These are phyloP conservation scores for Sodiomyces alkalinus DNA, from an alignment of 2,329 filamentous ascomycete genomes.

Conservation along the genomic window DNA sequence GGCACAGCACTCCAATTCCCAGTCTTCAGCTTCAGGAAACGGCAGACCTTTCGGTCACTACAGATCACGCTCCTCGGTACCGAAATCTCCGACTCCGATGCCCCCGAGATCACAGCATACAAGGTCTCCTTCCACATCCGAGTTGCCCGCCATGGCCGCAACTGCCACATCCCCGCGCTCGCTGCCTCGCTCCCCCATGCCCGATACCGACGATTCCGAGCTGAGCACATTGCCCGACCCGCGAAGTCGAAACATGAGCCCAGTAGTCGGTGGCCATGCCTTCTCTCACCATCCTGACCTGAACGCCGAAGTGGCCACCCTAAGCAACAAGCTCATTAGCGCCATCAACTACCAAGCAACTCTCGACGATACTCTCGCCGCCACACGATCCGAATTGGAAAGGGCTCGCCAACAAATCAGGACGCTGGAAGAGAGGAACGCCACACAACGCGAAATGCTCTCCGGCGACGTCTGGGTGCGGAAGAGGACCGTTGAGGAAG, in stretches of 20 bases:
- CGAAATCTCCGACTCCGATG: constrained; percentile 20
- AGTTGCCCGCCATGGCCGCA: constrained; percentile 22
- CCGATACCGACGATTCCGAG: constrained; percentile 39
- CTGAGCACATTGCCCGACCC: constrained; percentile 58
- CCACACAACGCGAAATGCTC: constrained; percentile 57
- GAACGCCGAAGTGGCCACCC: constrained; percentile 63
- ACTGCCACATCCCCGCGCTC: constrained; percentile 16
- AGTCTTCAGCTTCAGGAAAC: constrained; percentile 10
- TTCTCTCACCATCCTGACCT: constrained; percentile 36
- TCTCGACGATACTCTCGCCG: constrained; percentile 75
- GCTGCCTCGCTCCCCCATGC: constrained; percentile 22
- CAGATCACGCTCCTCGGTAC: constrained; percentile 37
- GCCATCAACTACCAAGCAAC: constrained; percentile 93
- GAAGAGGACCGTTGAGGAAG: constrained; percentile 58
- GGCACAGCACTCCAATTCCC: constrained; percentile 26
- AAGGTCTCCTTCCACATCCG: constrained; percentile 21
- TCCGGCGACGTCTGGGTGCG: constrained; percentile 61
- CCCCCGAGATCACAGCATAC: constrained; percentile 20
- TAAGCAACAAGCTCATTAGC: constrained; percentile 92
- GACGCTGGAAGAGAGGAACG: constrained; percentile 49
- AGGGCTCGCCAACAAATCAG: constrained; percentile 50
- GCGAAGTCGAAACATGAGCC: constrained; percentile 35
- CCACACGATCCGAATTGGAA: constrained; percentile 72
- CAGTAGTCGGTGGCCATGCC: constrained; percentile 20
- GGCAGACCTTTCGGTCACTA: constrained; percentile 29